Evolutionary conservation across 208 protist species (phyloP).

Genomic region (Crithidia fasciculata): DNA sequence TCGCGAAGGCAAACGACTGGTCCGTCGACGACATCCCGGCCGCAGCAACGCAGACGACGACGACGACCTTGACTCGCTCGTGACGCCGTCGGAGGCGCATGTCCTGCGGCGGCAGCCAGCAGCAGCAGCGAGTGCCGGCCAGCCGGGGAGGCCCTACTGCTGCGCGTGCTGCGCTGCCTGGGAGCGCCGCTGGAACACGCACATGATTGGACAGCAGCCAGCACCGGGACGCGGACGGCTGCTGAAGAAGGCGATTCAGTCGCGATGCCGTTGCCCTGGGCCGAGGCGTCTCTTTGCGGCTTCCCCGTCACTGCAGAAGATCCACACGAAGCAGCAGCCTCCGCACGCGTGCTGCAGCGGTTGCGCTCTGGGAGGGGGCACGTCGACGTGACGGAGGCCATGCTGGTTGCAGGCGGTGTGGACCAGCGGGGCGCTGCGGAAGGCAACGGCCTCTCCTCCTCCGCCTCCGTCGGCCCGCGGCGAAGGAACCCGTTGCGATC

Average conservation of each 20-base stretch:
- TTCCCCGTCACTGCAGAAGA: slow-evolving; percentile 82
- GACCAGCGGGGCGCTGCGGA: background rate
- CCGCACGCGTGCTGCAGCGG: slow-evolving; percentile 77
- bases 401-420: slow-evolving; percentile 22
- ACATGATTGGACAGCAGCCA: slow-evolving; percentile 64
- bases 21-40: slow-evolving; percentile 71
- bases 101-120: slow-evolving; percentile 10
- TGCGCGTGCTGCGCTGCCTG: slow-evolving; percentile 17
- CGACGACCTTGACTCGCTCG: slow-evolving; percentile 43
- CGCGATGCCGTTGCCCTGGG: slow-evolving; percentile 78
- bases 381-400: slow-evolving; percentile 48
- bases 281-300: slow-evolving; percentile 85
- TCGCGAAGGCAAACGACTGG: slow-evolving; percentile 82
- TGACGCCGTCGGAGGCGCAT: slow-evolving; percentile 37
- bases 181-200: slow-evolving; percentile 41
- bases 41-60: slow-evolving; percentile 48
- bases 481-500: slow-evolving; percentile 27
- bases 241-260: slow-evolving; percentile 75
- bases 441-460: background rate
- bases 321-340: slow-evolving; percentile 89
- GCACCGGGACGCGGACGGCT: slow-evolving; percentile 47
- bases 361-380: slow-evolving; percentile 69
- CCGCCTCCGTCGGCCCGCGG: background rate
- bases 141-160: slow-evolving; percentile 25
- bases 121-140: slow-evolving; percentile 4